These are phyloP conservation scores for Dryadomyces sulphureus DNA, from an alignment of 2,329 filamentous ascomycete genomes.

Conservation along the genomic window DNA sequence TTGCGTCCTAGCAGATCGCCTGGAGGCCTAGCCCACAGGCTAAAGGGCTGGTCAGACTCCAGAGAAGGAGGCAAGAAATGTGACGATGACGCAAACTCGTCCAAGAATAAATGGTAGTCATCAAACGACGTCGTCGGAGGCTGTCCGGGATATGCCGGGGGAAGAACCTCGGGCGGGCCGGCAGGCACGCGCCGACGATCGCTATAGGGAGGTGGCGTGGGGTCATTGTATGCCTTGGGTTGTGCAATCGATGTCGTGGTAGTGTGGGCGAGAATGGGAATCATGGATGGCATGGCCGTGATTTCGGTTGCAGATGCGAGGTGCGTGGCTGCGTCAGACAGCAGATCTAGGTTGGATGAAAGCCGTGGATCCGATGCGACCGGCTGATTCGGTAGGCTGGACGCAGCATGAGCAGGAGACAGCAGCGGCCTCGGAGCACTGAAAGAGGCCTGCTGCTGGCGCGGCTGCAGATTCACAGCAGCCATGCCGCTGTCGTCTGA, in stretches of 20 bases:
- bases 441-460: constrained; percentile 13
- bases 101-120: constrained; percentile 44
- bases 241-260: constrained; percentile 23
- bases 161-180: constrained; percentile 25
- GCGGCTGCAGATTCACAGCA: constrained; percentile 26
- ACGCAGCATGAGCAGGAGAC: neutral
- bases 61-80: constrained; percentile 41
- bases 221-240: constrained; percentile 35
- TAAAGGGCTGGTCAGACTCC: constrained; percentile 36
- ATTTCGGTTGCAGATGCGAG: constrained; percentile 39
- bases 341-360: constrained; percentile 36
- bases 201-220: constrained; percentile 24
- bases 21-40: constrained; percentile 32
- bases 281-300: constrained; percentile 34
- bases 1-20: constrained; percentile 23
- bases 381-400: constrained; percentile 9
- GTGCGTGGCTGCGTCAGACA: constrained; percentile 42
- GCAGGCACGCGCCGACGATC: constrained; percentile 29
- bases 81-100: constrained; percentile 38
- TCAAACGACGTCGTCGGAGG: constrained; percentile 29
- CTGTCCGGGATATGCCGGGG: constrained; percentile 24
- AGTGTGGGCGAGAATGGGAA: constrained; percentile 27
- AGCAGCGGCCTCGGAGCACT: constrained; percentile 8
- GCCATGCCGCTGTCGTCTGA: constrained; percentile 27
- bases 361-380: constrained; percentile 32